phyloP scores from a whole-genome alignment of 805 yeast genomes.

The Danielia reshetovae region DNA sequence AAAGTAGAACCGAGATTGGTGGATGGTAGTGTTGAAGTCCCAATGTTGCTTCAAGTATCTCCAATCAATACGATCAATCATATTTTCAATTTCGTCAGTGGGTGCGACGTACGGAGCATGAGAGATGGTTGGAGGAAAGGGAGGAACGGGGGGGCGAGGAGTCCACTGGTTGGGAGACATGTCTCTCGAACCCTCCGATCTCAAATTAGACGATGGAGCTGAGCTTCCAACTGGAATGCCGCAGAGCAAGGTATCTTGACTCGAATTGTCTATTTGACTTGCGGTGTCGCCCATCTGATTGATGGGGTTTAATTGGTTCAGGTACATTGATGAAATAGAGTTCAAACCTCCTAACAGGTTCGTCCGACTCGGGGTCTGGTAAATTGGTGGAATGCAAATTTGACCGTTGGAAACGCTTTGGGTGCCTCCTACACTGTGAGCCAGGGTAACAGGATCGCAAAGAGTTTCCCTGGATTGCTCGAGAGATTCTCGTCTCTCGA shows the following conservation, averaged over 20 bases:
- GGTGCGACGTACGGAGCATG: neutral
- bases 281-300: too few species aligned
- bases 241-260: too few species aligned
- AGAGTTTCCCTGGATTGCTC: neutral
- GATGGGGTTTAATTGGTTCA: neutral
- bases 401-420: neutral
- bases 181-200: neutral
- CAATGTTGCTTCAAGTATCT: slow-evolving; percentile 10
- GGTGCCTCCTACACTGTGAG: neutral
- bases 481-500: neutral
- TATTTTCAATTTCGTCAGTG: slow-evolving; percentile 3
- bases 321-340: neutral
- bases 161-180: neutral
- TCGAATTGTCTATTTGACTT: too few species aligned
- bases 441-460: neutral
- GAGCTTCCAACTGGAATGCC: neutral
- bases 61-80: slow-evolving; percentile 10
- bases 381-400: neutral
- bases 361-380: neutral
- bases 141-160: neutral
- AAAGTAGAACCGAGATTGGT: slow-evolving; percentile 4
- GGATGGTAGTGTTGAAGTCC: slow-evolving; percentile 13
- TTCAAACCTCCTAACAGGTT: too few species aligned
- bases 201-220: neutral
- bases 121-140: neutral